Base-by-base conservation (phyloP, 2,329 filamentous ascomycete species). In the Penicillium sp. region DNA sequence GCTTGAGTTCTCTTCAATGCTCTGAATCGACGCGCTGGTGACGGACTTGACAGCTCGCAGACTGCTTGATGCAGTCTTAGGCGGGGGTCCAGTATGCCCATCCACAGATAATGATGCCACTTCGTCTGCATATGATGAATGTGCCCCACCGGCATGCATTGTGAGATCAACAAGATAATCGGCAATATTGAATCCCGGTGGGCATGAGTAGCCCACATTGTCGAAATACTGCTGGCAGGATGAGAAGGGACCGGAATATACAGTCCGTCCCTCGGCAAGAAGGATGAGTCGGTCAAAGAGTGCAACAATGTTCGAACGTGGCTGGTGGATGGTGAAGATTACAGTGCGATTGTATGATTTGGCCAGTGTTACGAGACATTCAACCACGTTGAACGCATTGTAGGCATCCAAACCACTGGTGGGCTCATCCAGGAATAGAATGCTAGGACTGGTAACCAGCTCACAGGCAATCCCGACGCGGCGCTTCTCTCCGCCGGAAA, bases 251-350 rank as follows among this genome's bases (percentile, higher is more conserved):
- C 94, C 94, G 3, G 94, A 97, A 72, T 95, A 99, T 7, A 99
- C 94, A 1, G 90, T 89, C 65, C 87, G 87, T 26, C 94, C 94
- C 61, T 91, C 87, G 2, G 94, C 94, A 40, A 99, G 80, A 13
- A 99, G 84, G 50, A 99, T 82, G n/a, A 99, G 81, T 52, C 93
- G 86, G 70, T 99, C 94, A 69, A 99, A 99, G 3, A 99, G 82
- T 9, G 94, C 94, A 19, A 97, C 94, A 67, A 99, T 99, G 73
- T 99, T 99, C 10, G 94, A 99, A 62, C 95, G 85, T 35, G 94
- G 94, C 68, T 99, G 94, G 72, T 99, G 94, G 60, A 99, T 99
- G 13, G 94, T 99, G 76, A 99, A 97, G 58, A 99, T 89, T 51
- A 99, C 91, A 0, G 95, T 99, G 57, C 95, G 84, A 76, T 97